Percentiles rank a stretch among this genome's conserved stretches.
Evolutionary conservation across 2,329 filamentous ascomycete genomes (phyloP).

Genomic region (Oidium heveae): DNA sequence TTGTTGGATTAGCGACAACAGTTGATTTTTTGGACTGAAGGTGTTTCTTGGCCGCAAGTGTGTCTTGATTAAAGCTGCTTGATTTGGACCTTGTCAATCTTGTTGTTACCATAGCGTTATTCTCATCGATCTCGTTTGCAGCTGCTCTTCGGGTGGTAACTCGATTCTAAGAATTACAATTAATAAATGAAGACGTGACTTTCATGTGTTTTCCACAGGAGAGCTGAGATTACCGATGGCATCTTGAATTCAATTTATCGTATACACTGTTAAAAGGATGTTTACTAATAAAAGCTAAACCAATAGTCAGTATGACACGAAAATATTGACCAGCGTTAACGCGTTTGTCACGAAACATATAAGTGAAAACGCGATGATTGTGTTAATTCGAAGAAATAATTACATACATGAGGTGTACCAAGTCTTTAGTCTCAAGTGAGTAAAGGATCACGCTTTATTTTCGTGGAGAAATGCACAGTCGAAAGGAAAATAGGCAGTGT

Average conservation of each 20-base stretch:
- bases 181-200: background rate
- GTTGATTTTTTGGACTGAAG: slow-evolving; percentile 46
- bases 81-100: slow-evolving; percentile 86
- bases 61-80: slow-evolving; percentile 41
- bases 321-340: background rate
- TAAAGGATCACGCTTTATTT: no score
- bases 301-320: no score
- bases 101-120: slow-evolving; percentile 33
- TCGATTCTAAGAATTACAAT: slow-evolving; percentile 25
- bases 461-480: no score
- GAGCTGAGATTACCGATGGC: slow-evolving; percentile 27
- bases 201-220: background rate
- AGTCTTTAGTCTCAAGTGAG: no score
- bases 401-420: no score
- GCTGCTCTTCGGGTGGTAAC: slow-evolving; percentile 47
- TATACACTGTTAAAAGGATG: no score
- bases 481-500: no score
- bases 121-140: slow-evolving; percentile 90
- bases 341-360: background rate
- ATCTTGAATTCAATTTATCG: slow-evolving; percentile 14
- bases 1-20: slow-evolving; percentile 24
- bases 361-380: background rate
- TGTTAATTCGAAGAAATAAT: no score
- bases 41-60: slow-evolving; percentile 28
- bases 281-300: no score